Evolutionary conservation across 129 eudicot species (phyloP).

Genomic region (Artemisia annua): DNA sequence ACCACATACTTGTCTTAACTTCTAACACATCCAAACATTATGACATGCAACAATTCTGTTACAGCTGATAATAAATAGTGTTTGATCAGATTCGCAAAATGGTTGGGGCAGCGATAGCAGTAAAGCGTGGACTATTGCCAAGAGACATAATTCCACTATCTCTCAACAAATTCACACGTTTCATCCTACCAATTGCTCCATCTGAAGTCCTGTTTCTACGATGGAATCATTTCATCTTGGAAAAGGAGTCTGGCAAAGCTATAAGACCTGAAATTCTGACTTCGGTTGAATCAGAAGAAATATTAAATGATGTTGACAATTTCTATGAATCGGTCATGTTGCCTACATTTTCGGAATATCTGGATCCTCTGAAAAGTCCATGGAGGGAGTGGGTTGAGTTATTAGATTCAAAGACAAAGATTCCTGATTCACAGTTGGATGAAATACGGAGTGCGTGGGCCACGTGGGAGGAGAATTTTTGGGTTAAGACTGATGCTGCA

Average conservation of each 20-base stretch:
- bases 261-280: constrained; percentile 75
- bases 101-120: constrained; percentile 94
- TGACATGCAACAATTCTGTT: neutral
- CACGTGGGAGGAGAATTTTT: constrained; percentile 52
- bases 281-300: constrained; percentile 70
- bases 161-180: constrained; percentile 68
- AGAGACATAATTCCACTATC: constrained; percentile 64
- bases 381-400: constrained; percentile 74
- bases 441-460: constrained; percentile 68
- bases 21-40: no score
- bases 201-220: constrained; percentile 74
- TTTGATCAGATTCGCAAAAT: constrained; percentile 81
- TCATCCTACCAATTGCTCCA: constrained; percentile 84
- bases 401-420: constrained; percentile 59
- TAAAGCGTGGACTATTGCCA: constrained; percentile 77
- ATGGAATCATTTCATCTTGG: constrained; percentile 64
- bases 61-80: neutral
- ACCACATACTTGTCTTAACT: no score
- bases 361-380: constrained; percentile 58
- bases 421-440: constrained; percentile 63
- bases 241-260: constrained; percentile 41
- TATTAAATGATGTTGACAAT: constrained; percentile 52
- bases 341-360: constrained; percentile 57
- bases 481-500: constrained; percentile 24
- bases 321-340: constrained; percentile 54